phyloP scores from a whole-genome alignment of 2,329 filamentous ascomycete species.

The Berkeleyomyces basicola region DNA sequence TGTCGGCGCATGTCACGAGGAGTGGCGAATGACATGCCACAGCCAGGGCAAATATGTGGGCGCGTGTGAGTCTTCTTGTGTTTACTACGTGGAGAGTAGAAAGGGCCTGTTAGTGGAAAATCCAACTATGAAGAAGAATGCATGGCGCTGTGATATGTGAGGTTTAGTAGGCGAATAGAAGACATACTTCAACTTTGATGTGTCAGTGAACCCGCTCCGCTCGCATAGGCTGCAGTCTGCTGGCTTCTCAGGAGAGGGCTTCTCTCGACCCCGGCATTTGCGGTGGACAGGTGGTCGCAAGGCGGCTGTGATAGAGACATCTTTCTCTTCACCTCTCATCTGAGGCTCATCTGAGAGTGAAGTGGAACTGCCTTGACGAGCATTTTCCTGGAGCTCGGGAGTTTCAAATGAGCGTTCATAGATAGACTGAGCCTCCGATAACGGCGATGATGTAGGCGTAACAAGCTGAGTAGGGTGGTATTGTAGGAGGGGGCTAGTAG shows the following conservation, averaged over 20 bases:
- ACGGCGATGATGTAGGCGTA: too few species aligned
- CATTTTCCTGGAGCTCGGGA: too few species aligned
- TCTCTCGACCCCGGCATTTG: not conserved
- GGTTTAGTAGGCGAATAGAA: not conserved
- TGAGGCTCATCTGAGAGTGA: not conserved
- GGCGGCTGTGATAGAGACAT: not conserved
- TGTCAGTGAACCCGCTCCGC: not conserved
- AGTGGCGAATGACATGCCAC: not conserved
- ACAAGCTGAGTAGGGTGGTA: too few species aligned
- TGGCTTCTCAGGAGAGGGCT: not conserved
- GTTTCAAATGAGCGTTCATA: too few species aligned
- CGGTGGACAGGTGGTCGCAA: not conserved
- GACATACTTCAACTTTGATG: not conserved
- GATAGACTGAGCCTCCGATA: too few species aligned
- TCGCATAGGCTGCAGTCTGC: not conserved
- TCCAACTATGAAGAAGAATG: not conserved
- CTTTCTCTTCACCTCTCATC: not conserved
- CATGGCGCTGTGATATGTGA: not conserved
- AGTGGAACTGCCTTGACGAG: too few species aligned
- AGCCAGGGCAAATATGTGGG: slow-evolving; percentile 3
- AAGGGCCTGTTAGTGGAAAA: not conserved
- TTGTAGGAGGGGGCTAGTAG: too few species aligned
- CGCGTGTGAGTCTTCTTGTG: slow-evolving; percentile 4
- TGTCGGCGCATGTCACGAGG: slow-evolving; percentile 9
- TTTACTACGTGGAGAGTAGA: not conserved